Conservation (phyloP, 306 rosid genomes). For the Quercus alba region DNA sequence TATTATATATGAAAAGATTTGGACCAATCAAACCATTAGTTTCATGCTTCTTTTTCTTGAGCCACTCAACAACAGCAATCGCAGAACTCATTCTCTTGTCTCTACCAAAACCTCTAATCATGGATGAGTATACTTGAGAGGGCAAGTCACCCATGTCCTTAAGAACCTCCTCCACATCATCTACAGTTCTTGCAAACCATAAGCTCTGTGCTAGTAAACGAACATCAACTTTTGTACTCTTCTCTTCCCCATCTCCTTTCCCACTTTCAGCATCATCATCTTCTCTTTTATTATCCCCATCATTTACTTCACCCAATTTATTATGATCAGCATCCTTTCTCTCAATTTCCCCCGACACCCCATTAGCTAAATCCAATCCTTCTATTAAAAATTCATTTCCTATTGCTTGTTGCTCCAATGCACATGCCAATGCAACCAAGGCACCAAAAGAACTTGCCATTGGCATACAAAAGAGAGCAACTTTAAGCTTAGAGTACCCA, state of each 20-base stretch:
- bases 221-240: slow-evolving; percentile 53
- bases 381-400: slow-evolving; percentile 38
- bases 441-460: slow-evolving; percentile 37
- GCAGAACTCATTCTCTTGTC: slow-evolving; percentile 73
- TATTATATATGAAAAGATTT: slow-evolving; percentile 74
- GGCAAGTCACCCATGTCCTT: slow-evolving; percentile 71
- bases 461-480: slow-evolving; percentile 33
- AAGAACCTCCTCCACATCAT: slow-evolving; percentile 72
- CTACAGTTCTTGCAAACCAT: slow-evolving; percentile 56
- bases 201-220: slow-evolving; percentile 55
- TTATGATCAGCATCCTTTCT: slow-evolving; percentile 18
- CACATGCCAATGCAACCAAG: slow-evolving; percentile 48
- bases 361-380: slow-evolving; percentile 15
- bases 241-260: slow-evolving; percentile 27
- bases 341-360: slow-evolving; percentile 20
- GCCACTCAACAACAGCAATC: slow-evolving; percentile 65
- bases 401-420: slow-evolving; percentile 44
- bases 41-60: slow-evolving; percentile 70
- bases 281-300: slow-evolving; percentile 6
- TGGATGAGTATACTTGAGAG: slow-evolving; percentile 74
- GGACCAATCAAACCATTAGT: slow-evolving; percentile 54
- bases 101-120: slow-evolving; percentile 75
- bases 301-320: slow-evolving; percentile 24
- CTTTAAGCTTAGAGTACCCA: slow-evolving; percentile 34
- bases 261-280: slow-evolving; percentile 8